Evolutionary conservation across 805 yeast species (phyloP), one percentile per base, ranked within the genome.

Genomic region (Saccharomycopsis sp.): DNA sequence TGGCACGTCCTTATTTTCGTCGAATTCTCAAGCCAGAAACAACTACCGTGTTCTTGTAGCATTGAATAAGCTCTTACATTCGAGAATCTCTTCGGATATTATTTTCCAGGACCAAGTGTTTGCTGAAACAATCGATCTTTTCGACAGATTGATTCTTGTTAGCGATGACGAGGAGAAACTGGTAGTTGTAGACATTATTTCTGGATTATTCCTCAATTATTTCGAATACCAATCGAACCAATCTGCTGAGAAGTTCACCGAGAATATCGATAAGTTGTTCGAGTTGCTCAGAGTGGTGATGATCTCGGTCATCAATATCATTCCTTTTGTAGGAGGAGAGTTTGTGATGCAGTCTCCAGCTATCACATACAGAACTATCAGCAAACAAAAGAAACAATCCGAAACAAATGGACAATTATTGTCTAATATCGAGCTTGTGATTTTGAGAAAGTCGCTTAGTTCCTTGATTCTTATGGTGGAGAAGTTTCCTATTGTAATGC

Each of bases 201-300:
- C 79, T 29, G 79, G 78, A 54, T 73, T 87, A 24, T 84, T 86
- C 56, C 68, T 75, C 44, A 71, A 76, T 17, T 78, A 78, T 64
- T 73, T 78, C 25, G 73, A 68, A 34, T 44, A 44, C 22, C 56
- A 56, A 2, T 49, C 59, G 15, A 68, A 69, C 17, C 64, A 63
- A 2, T 61, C 69, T 1, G 69, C 72, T 1, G 82, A 78, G 8
- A 76, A 73, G 42, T 73, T 83, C 57, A 73, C 78, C 38, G 71
- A 75, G 29, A 85, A 84, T 55, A 85, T 88, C 57, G 96, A 89
- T 64, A 89, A 88, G 66, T 72, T 90, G 51, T 89, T 93, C 69
- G 97, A 93, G 67, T 74, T 92, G 24, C 71, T 91, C 54, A 77
- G 97, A 62, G 78, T 91, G 3, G 79, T 82, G 17, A 76, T 87